Evolutionary conservation across 768 basidiomycete species (phyloP).

Genomic region (Cyclocybe cylindracea): DNA sequence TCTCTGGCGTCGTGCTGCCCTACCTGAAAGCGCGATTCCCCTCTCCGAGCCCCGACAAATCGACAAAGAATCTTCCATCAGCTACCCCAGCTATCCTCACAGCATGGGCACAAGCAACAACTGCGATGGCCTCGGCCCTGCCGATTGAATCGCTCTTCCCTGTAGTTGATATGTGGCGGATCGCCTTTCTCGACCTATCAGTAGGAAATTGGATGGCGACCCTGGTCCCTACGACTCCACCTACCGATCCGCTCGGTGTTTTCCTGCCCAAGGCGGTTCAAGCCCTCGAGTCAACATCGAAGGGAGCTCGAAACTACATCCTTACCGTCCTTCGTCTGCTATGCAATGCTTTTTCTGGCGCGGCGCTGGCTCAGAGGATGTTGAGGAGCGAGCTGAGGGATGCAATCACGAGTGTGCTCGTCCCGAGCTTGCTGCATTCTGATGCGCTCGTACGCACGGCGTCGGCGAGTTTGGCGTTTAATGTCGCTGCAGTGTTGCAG

Average conservation of each 20-base stretch:
- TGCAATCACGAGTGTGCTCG: conserved; percentile 53
- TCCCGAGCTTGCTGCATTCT: conserved; percentile 66
- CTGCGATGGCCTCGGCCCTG: conserved; percentile 44
- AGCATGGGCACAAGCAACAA: conserved; percentile 51
- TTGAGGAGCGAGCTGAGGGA: conserved; percentile 29
- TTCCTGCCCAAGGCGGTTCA: conserved; percentile 47
- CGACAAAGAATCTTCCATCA: conserved; percentile 21
- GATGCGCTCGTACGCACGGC: conserved; percentile 74
- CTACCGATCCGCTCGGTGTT: conserved; percentile 39
- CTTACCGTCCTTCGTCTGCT: conserved; percentile 70
- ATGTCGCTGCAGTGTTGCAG: conserved; percentile 70
- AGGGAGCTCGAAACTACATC: conserved; percentile 52
- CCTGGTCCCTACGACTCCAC: conserved; percentile 20
- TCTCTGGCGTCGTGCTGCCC: conserved; percentile 53
- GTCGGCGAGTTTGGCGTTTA: conserved; percentile 82
- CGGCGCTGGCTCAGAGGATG: conserved; percentile 42
- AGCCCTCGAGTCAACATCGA: conserved; percentile 26
- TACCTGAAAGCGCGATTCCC: conserved; percentile 67
- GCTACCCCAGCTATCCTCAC: conserved; percentile 40
- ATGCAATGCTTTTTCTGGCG: conserved; percentile 63
- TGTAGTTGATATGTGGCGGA: conserved; percentile 79
- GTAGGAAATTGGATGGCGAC: conserved; percentile 53
- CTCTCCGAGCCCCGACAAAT: conserved; percentile 12
- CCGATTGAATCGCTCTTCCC: conserved; percentile 70
- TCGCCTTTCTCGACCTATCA: conserved; percentile 67